Evolutionary conservation across 2,329 filamentous ascomycete species (phyloP), one percentile per base, ranked within the genome.

Genomic region (Sarocladium oryzae): DNA sequence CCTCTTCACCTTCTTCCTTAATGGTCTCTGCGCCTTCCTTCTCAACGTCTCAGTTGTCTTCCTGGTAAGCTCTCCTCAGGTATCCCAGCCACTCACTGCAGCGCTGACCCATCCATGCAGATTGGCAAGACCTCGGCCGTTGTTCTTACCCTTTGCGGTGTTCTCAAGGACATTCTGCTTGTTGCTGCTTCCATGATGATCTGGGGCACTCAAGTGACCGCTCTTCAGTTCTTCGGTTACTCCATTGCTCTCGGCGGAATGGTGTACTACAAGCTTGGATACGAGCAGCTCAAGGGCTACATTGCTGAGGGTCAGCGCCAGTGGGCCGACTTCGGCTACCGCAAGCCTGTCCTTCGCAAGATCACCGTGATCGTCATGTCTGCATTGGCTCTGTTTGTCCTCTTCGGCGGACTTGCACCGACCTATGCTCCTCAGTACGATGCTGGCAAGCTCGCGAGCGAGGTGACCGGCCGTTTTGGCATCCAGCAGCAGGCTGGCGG

Each of bases 111-210:
- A 38, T 2, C 1, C n/a, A 3, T 30, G 41, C 57, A 91, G 87
- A 92, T 93, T 64, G 88, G 88, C 74, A 91, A 88, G 76, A 92
- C 88, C 15, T 92, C 88, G 1, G 88, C 88, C 50, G 84, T 93
- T 51, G 85, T 92, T 60, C 84, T 93, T 63, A 93, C 89, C 28
- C 85, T 93, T 43, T 92, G 86, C 64, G 88, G 88, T 74, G 88
- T 93, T 35, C 82, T 93, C 56, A 93, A 92, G 78, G 88, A 93
- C 69, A 88, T 93, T 53, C 79, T 93, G 61, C 84, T 93, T 49
- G 88, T 93, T 54, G 74, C 76, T 50, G 85, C 86, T 41, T 90
- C 86, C 55, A 89, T 91, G 82, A 68, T 88, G 57, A 88, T 92
- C 68, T 92, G 88, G 85, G 80, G 81, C 60, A 88, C 88, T 56